phyloP scores from a whole-genome alignment of 768 basidiomycete genomes.

The Boletus edulis region DNA sequence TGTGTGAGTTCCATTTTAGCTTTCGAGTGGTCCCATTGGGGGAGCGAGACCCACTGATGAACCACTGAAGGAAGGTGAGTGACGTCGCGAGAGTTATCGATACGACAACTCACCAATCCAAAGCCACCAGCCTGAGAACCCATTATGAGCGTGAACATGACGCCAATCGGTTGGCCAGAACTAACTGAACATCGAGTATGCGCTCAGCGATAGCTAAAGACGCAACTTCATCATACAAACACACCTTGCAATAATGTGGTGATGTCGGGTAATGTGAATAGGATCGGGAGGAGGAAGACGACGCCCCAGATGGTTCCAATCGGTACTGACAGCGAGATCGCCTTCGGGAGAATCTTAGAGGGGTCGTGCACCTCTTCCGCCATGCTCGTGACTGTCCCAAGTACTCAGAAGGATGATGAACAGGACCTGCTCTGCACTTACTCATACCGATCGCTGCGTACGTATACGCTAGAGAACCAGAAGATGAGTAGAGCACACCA shows the following conservation, averaged over 20 bases:
- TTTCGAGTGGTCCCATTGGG: too few species aligned
- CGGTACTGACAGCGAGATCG: conserved; percentile 53
- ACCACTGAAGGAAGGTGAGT: conserved; percentile 31
- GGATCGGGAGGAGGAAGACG: conserved; percentile 57
- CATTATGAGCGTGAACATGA: conserved; percentile 62
- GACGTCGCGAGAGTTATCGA: background rate
- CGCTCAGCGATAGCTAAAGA: conserved; percentile 2
- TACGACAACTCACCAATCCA: conserved; percentile 44
- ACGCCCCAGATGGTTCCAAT: conserved; percentile 52
- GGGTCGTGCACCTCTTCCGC: conserved; percentile 67
- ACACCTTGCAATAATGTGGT: conserved; percentile 49
- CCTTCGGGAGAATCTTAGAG: conserved; percentile 49
- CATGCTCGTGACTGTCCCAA: conserved; percentile 53
- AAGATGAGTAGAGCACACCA: background rate
- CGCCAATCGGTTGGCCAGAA: conserved; percentile 60
- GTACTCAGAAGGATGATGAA: conserved; percentile 1
- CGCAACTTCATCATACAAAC: background rate
- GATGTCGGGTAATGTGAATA: conserved; percentile 64
- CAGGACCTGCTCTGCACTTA: conserved; percentile 20
- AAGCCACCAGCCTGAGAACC: conserved; percentile 61
- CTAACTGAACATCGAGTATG: conserved; percentile 36
- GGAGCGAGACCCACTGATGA: conserved; percentile 34
- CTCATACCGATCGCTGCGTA: conserved; percentile 64
- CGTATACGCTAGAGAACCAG: conserved; percentile 45
- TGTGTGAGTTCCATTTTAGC: background rate